Conservation (phyloP, 2,329 filamentous ascomycete species). For the Mycosphaerella arachidis region DNA sequence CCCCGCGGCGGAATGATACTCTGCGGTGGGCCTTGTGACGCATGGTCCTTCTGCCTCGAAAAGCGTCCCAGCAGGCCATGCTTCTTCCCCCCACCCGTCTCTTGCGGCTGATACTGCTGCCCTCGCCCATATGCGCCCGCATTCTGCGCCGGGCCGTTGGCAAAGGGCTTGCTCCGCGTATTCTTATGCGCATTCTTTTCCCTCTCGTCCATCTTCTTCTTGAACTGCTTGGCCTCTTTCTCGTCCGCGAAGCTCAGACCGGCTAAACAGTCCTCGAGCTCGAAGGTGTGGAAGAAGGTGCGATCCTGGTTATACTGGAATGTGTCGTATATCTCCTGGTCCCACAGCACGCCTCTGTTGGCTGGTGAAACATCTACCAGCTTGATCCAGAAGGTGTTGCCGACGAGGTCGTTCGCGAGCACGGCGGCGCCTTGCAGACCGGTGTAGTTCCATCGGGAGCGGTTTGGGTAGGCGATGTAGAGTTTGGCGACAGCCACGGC, state of each 20-base stretch:
- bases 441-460: slow-evolving; percentile 85
- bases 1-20: slow-evolving; percentile 49
- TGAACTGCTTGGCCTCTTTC: slow-evolving; percentile 94
- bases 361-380: slow-evolving; percentile 90
- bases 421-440: slow-evolving; percentile 89
- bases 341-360: slow-evolving; percentile 85
- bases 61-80: slow-evolving; percentile 25
- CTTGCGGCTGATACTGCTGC: slow-evolving; percentile 14
- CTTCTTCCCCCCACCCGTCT: slow-evolving; percentile 7
- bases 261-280: slow-evolving; percentile 86
- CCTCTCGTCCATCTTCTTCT: slow-evolving; percentile 94
- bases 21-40: slow-evolving; percentile 39
- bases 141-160: slow-evolving; percentile 22
- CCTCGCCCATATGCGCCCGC: slow-evolving; percentile 12
- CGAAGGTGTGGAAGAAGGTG: slow-evolving; percentile 96
- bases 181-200: slow-evolving; percentile 93
- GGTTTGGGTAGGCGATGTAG: slow-evolving; percentile 86
- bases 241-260: slow-evolving; percentile 91
- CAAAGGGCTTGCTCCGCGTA: slow-evolving; percentile 54
- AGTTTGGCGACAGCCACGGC: slow-evolving; percentile 89
- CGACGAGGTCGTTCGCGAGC: slow-evolving; percentile 87
- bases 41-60: slow-evolving; percentile 21
- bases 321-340: slow-evolving; percentile 94
- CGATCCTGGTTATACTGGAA: slow-evolving; percentile 96
- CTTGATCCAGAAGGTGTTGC: slow-evolving; percentile 96